Evolutionary conservation across 2,329 filamentous ascomycete species (phyloP), one percentile per base, ranked within the genome.

Genomic region (Bipolaris bicolor): DNA sequence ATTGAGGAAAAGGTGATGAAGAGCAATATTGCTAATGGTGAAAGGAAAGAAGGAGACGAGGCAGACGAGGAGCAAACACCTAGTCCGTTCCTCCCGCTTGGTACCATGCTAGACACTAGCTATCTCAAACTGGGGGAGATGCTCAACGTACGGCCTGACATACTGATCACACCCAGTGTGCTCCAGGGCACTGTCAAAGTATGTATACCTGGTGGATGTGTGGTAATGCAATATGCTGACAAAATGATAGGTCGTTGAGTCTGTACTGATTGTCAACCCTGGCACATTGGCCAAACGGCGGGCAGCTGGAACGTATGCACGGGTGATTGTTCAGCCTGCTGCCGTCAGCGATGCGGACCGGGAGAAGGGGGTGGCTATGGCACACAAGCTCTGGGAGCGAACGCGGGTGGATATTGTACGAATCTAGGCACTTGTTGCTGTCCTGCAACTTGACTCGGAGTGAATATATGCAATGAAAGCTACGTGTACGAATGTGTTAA

Each of bases 81-180:
- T 0, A 64, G 62, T n/a, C 72, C 74, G 0, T 76, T 76, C 49
- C 54, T 76, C 5, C 71, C 75, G 0, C 52, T 90, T 0, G 93
- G 93, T 0, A 87, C 91, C 0, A 88, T 89, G 81, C 75, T 98
- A 49, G 95, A 99, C 76, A 79, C 91, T 18, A 88, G 88, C 61
- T 97, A 95, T 77, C 74, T 96, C 65, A 94, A 95, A 78, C 79
- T 98, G 16, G 92, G 91, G 16, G 95, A 98, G 77, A 96, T 96
- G 87, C 84, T 95, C 69, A 90, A 90, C 62, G 90, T 92, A 2
- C 82, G 88, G 50, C 95, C 93, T 0, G 95, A 99, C 77, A 83
- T 98, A 36, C 78, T 98, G 69, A 82, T 98, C 46, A 81, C 90
- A 45, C 94, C 95, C 1, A 96, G 92, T 70, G 84, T 89, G 45